Evolutionary conservation across 495 filamentous ascomycete genomes (phyloP), one percentile per base, ranked within the genome.

Genomic region (Penicillium odoratum): DNA sequence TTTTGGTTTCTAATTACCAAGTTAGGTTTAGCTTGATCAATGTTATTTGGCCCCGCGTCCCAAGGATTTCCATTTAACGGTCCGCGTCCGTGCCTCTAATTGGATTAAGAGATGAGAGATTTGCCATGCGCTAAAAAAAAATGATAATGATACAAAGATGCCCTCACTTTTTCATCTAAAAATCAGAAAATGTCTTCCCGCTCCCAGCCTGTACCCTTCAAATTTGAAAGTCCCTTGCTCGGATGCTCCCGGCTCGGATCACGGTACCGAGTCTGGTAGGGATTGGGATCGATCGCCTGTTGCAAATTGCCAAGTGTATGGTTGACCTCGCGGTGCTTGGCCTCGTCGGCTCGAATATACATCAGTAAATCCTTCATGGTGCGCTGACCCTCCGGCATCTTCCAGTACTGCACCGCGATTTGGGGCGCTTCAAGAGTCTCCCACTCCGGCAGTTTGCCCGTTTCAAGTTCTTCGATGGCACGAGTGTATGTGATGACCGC

Each of bases 271-370:
- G 85, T 85, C 30, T 88, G 84, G 63, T 92, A 98, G 9, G 94
- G 94, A 70, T 98, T 98, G 15, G 92, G 92, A 69, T 98, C 94
- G 8, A 83, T 74, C 21, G 81, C 84, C 70, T 93, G 90, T 53
- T 92, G 76, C 36, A 98, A 71, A 65, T 97, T 97, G 38, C 87
- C 85, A 48, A 98, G 73, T 0, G 94, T 98, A 67, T 98, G 94
- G 72, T 98, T 98, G 55, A 98, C 95, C 71, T 97, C 95, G 16
- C 94, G 80, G 69, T 98, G 94, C 72, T 93, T 94, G n/a, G 92
- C 89, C 74, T 98, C 94, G 67, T 98, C 94, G 0, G 92, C 92
- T 5, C 95, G 84, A 56, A 98, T 86, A 62, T 97, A 97, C 36
- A 90, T 70, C 63, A 98, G 75, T 48, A 98, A 74, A 69, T 98